Evolutionary conservation across 2,329 filamentous ascomycete species (phyloP).

Genomic region (Emydomyces testavorans): DNA sequence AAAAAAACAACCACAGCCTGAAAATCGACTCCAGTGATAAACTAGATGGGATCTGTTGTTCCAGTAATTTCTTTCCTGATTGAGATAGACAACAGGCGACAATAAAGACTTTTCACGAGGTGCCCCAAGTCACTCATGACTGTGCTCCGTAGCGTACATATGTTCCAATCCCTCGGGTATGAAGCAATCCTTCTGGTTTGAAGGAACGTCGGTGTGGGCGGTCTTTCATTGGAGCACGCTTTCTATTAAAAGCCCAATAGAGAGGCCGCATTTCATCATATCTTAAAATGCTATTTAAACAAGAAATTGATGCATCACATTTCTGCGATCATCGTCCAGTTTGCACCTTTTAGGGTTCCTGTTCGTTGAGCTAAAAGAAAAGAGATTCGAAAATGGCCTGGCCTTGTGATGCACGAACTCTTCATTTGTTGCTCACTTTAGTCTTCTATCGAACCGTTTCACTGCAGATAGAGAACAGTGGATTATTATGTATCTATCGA

Average conservation of each 20-base stretch:
- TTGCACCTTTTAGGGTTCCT: not conserved
- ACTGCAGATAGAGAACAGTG: not conserved
- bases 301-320: conserved; percentile 8
- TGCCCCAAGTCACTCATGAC: too few relatives aligned
- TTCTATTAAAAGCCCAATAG: not conserved
- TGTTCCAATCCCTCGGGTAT: too few relatives aligned
- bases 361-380: not conserved
- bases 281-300: not conserved
- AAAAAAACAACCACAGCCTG: too few relatives aligned
- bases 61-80: too few relatives aligned
- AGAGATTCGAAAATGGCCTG: conserved; percentile 4
- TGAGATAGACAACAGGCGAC: too few relatives aligned
- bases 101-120: too few relatives aligned
- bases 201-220: not conserved
- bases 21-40: not conserved
- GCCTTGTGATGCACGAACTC: not conserved
- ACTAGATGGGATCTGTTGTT: not conserved
- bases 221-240: not conserved
- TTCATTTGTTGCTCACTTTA: not conserved
- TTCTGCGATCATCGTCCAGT: conserved; percentile 3
- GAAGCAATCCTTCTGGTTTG: too few relatives aligned
- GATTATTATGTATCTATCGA: not conserved
- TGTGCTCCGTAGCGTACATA: too few relatives aligned
- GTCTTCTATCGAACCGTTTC: not conserved
- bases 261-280: not conserved